A percentile compares a stretch with the other conserved stretches of the same genome.
phyloP scores from a whole-genome alignment of 2,329 filamentous ascomycete species.

The Talaromyces amestolkiae region DNA sequence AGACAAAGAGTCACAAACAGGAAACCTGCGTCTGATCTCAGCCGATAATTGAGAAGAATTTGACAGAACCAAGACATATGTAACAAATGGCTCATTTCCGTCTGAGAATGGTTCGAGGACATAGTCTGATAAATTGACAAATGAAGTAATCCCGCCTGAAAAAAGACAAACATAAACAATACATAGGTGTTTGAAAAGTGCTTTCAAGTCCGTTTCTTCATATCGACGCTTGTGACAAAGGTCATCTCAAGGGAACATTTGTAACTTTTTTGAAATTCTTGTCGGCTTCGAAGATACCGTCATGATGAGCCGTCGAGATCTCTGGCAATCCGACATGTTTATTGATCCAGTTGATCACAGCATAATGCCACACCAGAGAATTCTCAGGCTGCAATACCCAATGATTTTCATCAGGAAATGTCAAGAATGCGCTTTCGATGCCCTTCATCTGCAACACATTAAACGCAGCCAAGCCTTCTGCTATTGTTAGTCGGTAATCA shows the following conservation, averaged over 20 bases:
- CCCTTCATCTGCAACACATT: slow-evolving; percentile 76
- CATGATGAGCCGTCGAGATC: slow-evolving; percentile 29
- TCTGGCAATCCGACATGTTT: slow-evolving; percentile 54
- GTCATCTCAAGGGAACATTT: slow-evolving; percentile 17
- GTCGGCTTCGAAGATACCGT: slow-evolving; percentile 2
- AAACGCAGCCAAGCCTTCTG: slow-evolving; percentile 80
- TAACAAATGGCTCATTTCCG: neutral
- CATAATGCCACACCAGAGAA: slow-evolving; percentile 81
- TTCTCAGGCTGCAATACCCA: slow-evolving; percentile 93
- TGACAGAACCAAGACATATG: neutral
- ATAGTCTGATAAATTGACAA: neutral
- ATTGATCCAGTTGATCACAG: slow-evolving; percentile 76
- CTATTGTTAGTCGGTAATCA: slow-evolving; percentile 83
- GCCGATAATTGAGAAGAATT: neutral
- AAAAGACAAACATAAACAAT: neutral
- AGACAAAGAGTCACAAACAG: neutral
- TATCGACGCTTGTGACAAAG: neutral
- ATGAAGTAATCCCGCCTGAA: neutral
- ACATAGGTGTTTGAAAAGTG: neutral
- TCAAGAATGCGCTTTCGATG: slow-evolving; percentile 73
- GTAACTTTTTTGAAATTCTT: neutral
- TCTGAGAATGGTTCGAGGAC: neutral
- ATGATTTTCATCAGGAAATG: slow-evolving; percentile 76
- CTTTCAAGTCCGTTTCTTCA: neutral
- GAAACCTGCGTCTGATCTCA: neutral